Evolutionary conservation across 257 asterid species (phyloP), one percentile per base, ranked within the genome.

Genomic region (Gynochthodes officinalis): DNA sequence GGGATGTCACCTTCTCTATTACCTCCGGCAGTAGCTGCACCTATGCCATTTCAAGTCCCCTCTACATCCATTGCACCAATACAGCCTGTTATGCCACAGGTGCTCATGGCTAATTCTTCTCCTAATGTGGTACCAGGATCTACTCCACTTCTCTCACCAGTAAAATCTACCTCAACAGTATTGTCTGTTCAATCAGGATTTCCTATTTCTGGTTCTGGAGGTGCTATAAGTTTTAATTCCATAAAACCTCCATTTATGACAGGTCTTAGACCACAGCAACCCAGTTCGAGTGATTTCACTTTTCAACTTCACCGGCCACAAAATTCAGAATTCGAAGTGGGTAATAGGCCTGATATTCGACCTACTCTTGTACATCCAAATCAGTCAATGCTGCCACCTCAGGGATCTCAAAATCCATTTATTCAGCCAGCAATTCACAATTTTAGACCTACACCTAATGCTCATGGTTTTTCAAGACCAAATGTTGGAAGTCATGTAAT

Each of bases 221-320:
- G 80, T 75, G 73, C 82, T 59, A 76, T 64, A 11, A 74, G 60
- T 83, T 74, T 78, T 59, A 86, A 77, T 77, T 52, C 88, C 55
- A 28, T 48, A 25, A 72, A 67, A 65, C 84, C 90, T 70, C 58
- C 74, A 78, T 77, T 88, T 64, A 69, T 80, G 50, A 79, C 80
- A 68, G 71, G 75, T 70, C 82, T 83, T 62, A 86, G 90, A 69
- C 94, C 89, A 28, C 97, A 75, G 77, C 93, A 77, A 59, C 85
- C 96, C 23, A 82, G 82, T 77, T 82, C 89, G 23, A 70, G 78
- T 69, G 96, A 91, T 83, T 93, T 93, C 71, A 86, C 96, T 61
- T 93, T 91, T 81, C 97, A 80, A 80, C 96, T 96, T 57, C 95
- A 79, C 69, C 83, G 83, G 67, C 90, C 88, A 14, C 92, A 80